These are phyloP conservation scores for Hypoxylon crocopeplum DNA, from an alignment of 495 filamentous ascomycete species.

Conservation along the genomic window DNA sequence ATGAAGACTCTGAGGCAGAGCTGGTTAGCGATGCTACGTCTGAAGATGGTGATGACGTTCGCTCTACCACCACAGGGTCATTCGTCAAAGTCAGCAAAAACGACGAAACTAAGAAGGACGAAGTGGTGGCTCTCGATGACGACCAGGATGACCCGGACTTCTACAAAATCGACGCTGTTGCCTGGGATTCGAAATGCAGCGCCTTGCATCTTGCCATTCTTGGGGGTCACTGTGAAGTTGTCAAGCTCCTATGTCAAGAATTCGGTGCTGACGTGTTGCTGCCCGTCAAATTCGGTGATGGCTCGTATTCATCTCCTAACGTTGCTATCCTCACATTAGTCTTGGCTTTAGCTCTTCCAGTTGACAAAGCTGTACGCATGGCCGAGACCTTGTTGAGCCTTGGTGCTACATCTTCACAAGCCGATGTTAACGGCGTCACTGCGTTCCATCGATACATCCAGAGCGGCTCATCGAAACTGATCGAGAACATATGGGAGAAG, in stretches of 20 bases:
- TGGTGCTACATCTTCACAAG: slow-evolving; percentile 76
- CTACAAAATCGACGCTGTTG: slow-evolving; percentile 74
- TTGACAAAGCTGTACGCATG: slow-evolving; percentile 67
- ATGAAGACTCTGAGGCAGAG: slow-evolving; percentile 47
- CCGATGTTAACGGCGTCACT: slow-evolving; percentile 64
- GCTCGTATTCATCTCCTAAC: slow-evolving; percentile 49
- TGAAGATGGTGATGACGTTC: slow-evolving; percentile 50
- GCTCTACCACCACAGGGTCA: slow-evolving; percentile 64
- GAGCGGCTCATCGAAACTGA: slow-evolving; percentile 54
- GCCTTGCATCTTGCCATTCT: slow-evolving; percentile 80
- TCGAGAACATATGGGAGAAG: slow-evolving; percentile 60
- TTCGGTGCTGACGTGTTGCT: slow-evolving; percentile 77
- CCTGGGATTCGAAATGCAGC: slow-evolving; percentile 76
- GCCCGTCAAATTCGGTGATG: slow-evolving; percentile 66
- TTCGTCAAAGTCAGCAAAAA: slow-evolving; percentile 68
- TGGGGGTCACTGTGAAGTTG: slow-evolving; percentile 68
- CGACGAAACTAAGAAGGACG: slow-evolving; percentile 40
- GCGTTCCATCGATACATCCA: slow-evolving; percentile 64
- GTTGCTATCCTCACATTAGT: slow-evolving; percentile 70
- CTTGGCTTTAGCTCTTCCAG: slow-evolving; percentile 63
- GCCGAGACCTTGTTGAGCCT: slow-evolving; percentile 66
- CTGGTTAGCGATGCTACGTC: slow-evolving; percentile 43
- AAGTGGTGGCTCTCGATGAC: slow-evolving; percentile 53
- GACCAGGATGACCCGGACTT: slow-evolving; percentile 74
- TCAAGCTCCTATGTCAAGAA: slow-evolving; percentile 71